Evolutionary conservation across 2,329 filamentous ascomycete genomes (phyloP).

Genomic region (Celoporthe dispersa): DNA sequence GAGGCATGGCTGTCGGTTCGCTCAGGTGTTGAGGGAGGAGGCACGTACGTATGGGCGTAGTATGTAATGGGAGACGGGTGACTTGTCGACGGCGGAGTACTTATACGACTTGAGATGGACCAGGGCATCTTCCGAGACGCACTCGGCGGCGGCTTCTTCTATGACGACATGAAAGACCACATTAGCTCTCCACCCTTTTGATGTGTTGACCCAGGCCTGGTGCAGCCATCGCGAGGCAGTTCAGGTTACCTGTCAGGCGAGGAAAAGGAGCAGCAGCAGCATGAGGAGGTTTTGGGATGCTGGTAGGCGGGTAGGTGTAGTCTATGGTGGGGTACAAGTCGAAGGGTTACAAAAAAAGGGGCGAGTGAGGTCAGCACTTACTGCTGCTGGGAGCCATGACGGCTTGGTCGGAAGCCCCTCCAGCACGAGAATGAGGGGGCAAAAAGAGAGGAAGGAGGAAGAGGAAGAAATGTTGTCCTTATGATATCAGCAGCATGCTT

Average conservation of each 20-base stretch:
- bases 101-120: slow-evolving; percentile 94
- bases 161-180: slow-evolving; percentile 3
- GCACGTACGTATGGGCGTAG: slow-evolving; percentile 87
- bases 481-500: slow-evolving; percentile 21
- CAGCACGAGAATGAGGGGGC: neutral
- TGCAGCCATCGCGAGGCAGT: neutral
- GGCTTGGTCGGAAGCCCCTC: slow-evolving; percentile 13
- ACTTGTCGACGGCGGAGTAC: slow-evolving; percentile 97
- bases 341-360: neutral
- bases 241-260: neutral
- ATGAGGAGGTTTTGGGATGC: neutral
- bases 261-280: too few species aligned
- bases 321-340: slow-evolving; percentile 10
- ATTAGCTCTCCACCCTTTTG: slow-evolving; percentile 14
- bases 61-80: slow-evolving; percentile 89
- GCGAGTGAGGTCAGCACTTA: slow-evolving; percentile 14
- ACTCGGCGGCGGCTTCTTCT: slow-evolving; percentile 66
- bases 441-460: neutral
- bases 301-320: neutral
- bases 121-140: slow-evolving; percentile 87
- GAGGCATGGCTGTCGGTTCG: slow-evolving; percentile 24
- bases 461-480: neutral
- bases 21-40: slow-evolving; percentile 22
- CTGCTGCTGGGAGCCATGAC: slow-evolving; percentile 30
- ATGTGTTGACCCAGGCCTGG: slow-evolving; percentile 17